Percentiles rank a stretch among this genome's conserved stretches.
Evolutionary conservation across 805 yeast species (phyloP).

Genomic region (Wickerhamomyces kurtzmanii): DNA sequence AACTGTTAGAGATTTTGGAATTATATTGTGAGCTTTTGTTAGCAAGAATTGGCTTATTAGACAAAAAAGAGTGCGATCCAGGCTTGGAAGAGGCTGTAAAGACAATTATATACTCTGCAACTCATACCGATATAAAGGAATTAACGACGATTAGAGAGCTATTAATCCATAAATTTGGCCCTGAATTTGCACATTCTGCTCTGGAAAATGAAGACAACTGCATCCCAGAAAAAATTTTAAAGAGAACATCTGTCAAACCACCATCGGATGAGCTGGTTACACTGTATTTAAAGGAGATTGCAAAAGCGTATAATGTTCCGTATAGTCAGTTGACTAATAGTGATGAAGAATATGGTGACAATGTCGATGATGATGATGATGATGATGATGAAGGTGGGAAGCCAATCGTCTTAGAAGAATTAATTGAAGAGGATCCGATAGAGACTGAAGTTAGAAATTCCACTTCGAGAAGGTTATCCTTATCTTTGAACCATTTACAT

Average conservation of each 20-base stretch:
- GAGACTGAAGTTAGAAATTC: conserved; percentile 10
- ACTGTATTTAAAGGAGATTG: conserved; percentile 70
- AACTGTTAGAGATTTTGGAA: conserved; percentile 70
- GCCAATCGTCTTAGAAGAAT: conserved; percentile 27
- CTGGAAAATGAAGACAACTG: conserved; percentile 36
- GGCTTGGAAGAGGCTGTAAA: conserved; percentile 55
- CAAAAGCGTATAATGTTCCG: conserved; percentile 67
- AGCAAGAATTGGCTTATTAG: conserved; percentile 62
- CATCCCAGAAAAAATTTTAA: conserved; percentile 61
- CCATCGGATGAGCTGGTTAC: conserved; percentile 59
- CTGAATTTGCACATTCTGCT: conserved; percentile 44
- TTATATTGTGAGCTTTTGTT: conserved; percentile 72
- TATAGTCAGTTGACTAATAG: conserved; percentile 42
- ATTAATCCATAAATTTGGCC: conserved; percentile 52
- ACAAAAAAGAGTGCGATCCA: conserved; percentile 18
- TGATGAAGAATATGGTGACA: conserved; percentile 15
- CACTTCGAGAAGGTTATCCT: conserved; percentile 14
- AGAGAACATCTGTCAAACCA: conserved; percentile 55
- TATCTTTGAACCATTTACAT: conserved; percentile 9
- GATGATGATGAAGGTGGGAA: conserved; percentile 21
- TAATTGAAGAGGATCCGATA: conserved; percentile 17
- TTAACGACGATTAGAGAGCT: conserved; percentile 50
- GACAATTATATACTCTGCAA: conserved; percentile 58
- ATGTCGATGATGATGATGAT: conserved; percentile 20
- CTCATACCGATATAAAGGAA: conserved; percentile 72